phyloP scores from a whole-genome alignment of 2,329 filamentous ascomycete species.

The Xylaria sp. region DNA sequence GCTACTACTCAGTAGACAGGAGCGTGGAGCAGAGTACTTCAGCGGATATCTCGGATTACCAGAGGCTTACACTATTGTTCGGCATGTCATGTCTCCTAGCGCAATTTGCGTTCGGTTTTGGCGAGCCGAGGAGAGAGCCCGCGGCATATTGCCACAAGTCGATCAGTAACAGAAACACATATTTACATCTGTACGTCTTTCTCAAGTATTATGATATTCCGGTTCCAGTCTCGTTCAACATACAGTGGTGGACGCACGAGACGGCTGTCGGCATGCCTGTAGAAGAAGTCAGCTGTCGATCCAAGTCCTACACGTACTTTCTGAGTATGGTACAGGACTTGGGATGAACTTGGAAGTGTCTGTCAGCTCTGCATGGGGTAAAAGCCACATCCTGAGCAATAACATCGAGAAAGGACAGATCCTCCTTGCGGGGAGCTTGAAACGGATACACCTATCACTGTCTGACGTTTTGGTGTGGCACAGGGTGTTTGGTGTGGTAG shows the following conservation, averaged over 20 bases:
- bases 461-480: constrained; percentile 1
- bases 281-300: background rate
- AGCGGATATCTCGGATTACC: constrained; percentile 21
- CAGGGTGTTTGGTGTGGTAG: background rate
- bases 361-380: constrained; percentile 26
- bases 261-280: constrained; percentile 10
- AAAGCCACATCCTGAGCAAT: constrained; percentile 19
- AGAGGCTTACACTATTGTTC: constrained; percentile 1
- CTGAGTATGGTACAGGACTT: background rate
- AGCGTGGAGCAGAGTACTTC: background rate
- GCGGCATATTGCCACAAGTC: background rate
- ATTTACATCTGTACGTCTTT: background rate
- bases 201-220: background rate
- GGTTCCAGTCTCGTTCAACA: background rate
- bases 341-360: background rate
- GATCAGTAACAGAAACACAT: background rate
- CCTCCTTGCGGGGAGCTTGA: constrained; percentile 24
- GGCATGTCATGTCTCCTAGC: background rate
- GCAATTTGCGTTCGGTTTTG: background rate
- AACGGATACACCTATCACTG: constrained; percentile 5
- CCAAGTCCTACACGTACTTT: constrained; percentile 2
- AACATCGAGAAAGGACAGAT: background rate
- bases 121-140: background rate
- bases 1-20: background rate
- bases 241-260: background rate